Evolutionary conservation across 192 early-diverging fungal species (phyloP), one percentile per base, ranked within the genome.

Genomic region (Coemansia sp.): DNA sequence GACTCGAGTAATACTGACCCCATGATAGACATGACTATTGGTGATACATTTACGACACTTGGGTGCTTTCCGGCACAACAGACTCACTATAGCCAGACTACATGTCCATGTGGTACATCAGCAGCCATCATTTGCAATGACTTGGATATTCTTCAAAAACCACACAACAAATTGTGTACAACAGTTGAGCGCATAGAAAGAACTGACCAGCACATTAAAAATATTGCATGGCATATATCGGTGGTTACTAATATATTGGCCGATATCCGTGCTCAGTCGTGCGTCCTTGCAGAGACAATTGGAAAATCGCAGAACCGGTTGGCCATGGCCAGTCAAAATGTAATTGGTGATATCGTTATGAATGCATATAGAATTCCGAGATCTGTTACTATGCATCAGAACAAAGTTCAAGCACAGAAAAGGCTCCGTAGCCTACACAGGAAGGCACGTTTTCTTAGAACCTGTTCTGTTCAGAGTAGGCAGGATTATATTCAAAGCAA

Each of bases 1-100:
- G 78, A 80, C 52, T 80, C 78, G 29, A 80, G 78, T 54, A 63
- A 66, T 19, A 61, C 72, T 33, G 78, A 80, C 42, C 57, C 54
- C 19, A 42, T 42, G 4, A 56, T 50, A 11, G 61, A 67, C 31
- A 46, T 57, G 39, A 24, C 31, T n/a, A 9, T 53, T 31, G 62
- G 66, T 23, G 59, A 22, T 27, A 20, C 59, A 25, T 68, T 67
- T 17, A 65, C 58, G 39, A 46, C 3, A 17, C 14, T 14, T 17
- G 39, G 3, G 14, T 9, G 1, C 63, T 14, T 10, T 32, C 33
- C 30, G 58, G 54, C 17, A 75, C 64, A 23, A 31, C 27, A 27
- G 61, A 22, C 33, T 66, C 74, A 20, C 59, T 63, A 9, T 46
- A 24, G 19, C 32, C 51, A 3, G 70, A 61, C 33, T 56, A 10